Evolutionary conservation across 1,139 yeast genomes (phyloP).

Genomic region (Suhomyces ambrosiae): DNA sequence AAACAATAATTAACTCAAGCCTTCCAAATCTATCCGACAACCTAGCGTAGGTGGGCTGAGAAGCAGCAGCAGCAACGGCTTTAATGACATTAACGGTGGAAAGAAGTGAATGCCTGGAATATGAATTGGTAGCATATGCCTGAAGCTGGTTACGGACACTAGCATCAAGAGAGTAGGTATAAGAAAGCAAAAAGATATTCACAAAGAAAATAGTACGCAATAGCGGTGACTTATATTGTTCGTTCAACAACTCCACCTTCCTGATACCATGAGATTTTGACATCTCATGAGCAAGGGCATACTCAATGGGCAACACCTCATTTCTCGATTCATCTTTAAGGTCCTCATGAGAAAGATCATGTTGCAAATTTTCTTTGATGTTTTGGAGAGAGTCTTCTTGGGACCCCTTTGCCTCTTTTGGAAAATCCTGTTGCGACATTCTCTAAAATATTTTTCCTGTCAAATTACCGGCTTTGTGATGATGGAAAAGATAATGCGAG

Average conservation of each 20-base stretch:
- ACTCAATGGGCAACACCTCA: background rate
- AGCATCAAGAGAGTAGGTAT: conserved; percentile 68
- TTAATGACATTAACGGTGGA: conserved; percentile 67
- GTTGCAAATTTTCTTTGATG: background rate
- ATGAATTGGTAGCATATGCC: conserved; percentile 57
- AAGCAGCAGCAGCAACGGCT: conserved; percentile 69
- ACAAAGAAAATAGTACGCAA: conserved; percentile 44
- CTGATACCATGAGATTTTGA: conserved; percentile 39
- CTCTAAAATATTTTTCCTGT: background rate
- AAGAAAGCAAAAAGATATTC: conserved; percentile 60
- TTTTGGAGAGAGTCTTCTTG: background rate
- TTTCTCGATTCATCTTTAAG: background rate
- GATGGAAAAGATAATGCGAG: conserved; percentile 4
- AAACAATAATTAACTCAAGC: conserved; percentile 52
- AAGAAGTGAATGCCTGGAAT: conserved; percentile 57
- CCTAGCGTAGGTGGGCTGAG: conserved; percentile 71
- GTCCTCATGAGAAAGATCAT: background rate
- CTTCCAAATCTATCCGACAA: conserved; percentile 74
- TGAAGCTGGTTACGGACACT: conserved; percentile 53
- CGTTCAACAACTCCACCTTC: conserved; percentile 43
- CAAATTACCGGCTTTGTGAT: background rate
- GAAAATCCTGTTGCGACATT: background rate
- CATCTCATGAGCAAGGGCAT: background rate
- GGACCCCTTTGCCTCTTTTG: background rate
- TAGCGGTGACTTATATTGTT: conserved; percentile 28